Percentiles rank a stretch among this genome's conserved stretches.
Evolutionary conservation across 176 grass and related monocot genomes (phyloP).

Genomic region (Oryza longistaminata): DNA sequence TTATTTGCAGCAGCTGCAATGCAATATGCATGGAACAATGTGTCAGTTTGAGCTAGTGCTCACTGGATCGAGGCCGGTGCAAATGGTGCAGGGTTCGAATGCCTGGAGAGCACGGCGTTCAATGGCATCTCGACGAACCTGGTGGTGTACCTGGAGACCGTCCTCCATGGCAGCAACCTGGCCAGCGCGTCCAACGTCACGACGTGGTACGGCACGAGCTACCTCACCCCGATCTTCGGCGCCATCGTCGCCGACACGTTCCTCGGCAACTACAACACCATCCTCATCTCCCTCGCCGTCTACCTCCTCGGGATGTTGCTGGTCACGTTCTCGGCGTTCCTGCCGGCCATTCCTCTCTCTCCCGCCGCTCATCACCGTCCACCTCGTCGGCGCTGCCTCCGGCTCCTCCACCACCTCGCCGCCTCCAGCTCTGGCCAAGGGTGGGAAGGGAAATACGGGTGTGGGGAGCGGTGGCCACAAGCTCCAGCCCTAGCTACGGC

Average conservation of each 20-base stretch:
- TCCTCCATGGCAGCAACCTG: slow-evolving; percentile 56
- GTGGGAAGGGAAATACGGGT: no score
- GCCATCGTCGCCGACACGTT: slow-evolving; percentile 64
- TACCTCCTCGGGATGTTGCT: slow-evolving; percentile 66
- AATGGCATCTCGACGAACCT: slow-evolving; percentile 58
- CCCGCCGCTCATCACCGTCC: no score
- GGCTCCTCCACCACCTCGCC: no score
- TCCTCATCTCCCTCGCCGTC: slow-evolving; percentile 48
- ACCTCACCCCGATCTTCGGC: slow-evolving; percentile 57
- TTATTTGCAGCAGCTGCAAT: no score
- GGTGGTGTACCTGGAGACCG: slow-evolving; percentile 54
- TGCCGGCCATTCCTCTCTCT: no score
- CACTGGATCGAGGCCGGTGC: background rate
- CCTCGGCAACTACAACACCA: slow-evolving; percentile 61
- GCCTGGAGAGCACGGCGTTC: slow-evolving; percentile 62
- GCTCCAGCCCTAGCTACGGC: no score
- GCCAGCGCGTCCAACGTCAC: slow-evolving; percentile 49
- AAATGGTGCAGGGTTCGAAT: slow-evolving; percentile 51
- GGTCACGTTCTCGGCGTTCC: slow-evolving; percentile 58
- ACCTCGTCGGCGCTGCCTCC: no score
- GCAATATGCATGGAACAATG: background rate
- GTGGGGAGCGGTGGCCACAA: no score
- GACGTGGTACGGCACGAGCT: slow-evolving; percentile 61
- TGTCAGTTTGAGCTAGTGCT: background rate
- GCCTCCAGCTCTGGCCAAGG: no score